phyloP scores from a whole-genome alignment of 257 asterid genomes.

The Solanum tacnaense region DNA sequence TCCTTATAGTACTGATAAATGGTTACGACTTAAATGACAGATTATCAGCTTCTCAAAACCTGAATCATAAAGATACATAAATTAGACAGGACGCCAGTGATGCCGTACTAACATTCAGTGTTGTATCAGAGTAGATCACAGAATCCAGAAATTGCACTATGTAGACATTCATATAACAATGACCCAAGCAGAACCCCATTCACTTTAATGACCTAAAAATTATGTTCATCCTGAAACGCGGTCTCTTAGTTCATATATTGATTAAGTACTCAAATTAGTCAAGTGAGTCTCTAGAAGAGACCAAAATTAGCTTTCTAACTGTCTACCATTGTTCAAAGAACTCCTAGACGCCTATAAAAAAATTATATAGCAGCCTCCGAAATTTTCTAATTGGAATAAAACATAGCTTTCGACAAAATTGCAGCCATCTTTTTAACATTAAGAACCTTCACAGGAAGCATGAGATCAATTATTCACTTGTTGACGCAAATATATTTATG shows the following conservation, averaged over 20 bases:
- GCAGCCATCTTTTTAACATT: neutral
- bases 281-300: neutral
- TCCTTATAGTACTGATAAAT: neutral
- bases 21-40: neutral
- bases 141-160: neutral
- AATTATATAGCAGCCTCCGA: neutral
- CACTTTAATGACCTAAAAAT: neutral
- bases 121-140: neutral
- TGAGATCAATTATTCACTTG: neutral
- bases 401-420: neutral
- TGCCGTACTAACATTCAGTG: neutral
- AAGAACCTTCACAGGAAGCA: neutral
- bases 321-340: neutral
- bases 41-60: conserved; percentile 8
- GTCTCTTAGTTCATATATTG: neutral
- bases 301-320: neutral
- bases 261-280: neutral
- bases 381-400: neutral
- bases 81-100: neutral
- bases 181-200: neutral
- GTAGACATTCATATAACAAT: neutral
- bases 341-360: neutral
- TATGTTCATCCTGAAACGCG: neutral
- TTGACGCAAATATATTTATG: neutral
- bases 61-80: neutral